A percentile compares a stretch with the other conserved stretches of the same genome.
These are phyloP conservation scores for Evernia prunastri DNA, from an alignment of 495 filamentous ascomycete genomes.

Conservation along the genomic window DNA sequence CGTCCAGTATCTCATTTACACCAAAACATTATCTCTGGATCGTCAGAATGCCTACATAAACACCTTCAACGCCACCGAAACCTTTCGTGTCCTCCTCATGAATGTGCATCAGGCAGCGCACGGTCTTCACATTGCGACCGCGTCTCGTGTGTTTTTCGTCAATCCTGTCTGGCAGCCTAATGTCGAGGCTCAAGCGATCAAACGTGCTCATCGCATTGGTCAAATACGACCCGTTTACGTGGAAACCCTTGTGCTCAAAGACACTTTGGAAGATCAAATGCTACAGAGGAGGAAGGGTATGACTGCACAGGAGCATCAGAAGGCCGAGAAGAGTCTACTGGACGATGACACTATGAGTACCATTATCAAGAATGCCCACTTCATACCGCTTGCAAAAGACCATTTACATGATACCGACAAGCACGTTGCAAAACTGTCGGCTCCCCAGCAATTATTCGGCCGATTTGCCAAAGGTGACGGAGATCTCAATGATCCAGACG, in stretches of 20 bases:
- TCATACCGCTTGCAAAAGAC: conserved; percentile 50
- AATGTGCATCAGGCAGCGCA: conserved; percentile 81
- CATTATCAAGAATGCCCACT: conserved; percentile 68
- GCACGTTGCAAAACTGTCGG: conserved; percentile 51
- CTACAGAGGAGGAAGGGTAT: conserved; percentile 66
- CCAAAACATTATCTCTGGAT: conserved; percentile 55
- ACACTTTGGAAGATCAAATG: conserved; percentile 82
- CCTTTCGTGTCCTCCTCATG: conserved; percentile 74
- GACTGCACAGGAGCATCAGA: conserved; percentile 65
- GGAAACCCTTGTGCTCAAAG: conserved; percentile 76
- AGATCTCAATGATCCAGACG: conserved; percentile 20
- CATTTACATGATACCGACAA: conserved; percentile 37
- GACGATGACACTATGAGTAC: conserved; percentile 71
- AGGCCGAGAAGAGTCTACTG: conserved; percentile 59
- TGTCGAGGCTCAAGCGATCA: conserved; percentile 86
- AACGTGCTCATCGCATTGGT: conserved; percentile 82
- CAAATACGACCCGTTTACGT: conserved; percentile 75
- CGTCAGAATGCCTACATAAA: conserved; percentile 65
- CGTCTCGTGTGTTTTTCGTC: conserved; percentile 84
- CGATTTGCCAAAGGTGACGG: conserved; percentile 20
- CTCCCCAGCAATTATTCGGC: conserved; percentile 56
- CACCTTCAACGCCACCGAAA: conserved; percentile 62
- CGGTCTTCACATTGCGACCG: conserved; percentile 74
- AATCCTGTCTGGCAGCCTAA: conserved; percentile 82
- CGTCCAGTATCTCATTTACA: conserved; percentile 79